phyloP scores from a whole-genome alignment of 495 filamentous ascomycete genomes.

The Articulospora tetracladia region DNA sequence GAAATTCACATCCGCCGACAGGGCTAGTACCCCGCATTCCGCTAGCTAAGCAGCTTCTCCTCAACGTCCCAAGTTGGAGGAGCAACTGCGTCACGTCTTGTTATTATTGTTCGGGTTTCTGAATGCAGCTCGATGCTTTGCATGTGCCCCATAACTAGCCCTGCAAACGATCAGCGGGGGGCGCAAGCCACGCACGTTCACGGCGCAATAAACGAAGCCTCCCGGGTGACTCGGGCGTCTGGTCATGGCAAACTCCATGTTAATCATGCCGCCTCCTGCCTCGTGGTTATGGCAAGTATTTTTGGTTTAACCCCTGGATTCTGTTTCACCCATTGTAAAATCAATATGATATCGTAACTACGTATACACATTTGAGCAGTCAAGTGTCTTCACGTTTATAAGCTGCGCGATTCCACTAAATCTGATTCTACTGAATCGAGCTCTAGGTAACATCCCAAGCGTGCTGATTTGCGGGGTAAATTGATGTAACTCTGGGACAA shows the following conservation, averaged over 20 bases:
- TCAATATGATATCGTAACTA: too few relatives aligned
- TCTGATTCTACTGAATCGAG: background rate
- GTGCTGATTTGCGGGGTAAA: background rate
- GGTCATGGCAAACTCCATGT: background rate
- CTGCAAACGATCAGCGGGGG: background rate
- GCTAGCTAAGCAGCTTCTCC: background rate
- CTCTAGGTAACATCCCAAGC: background rate
- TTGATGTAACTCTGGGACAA: background rate
- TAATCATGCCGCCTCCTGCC: too few relatives aligned
- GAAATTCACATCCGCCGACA: background rate
- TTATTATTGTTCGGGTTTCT: too few relatives aligned
- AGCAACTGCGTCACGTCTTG: too few relatives aligned
- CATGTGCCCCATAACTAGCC: background rate
- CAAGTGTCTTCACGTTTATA: too few relatives aligned
- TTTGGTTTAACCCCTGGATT: too few relatives aligned
- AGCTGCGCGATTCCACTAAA: too few relatives aligned
- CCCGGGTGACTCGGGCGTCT: background rate
- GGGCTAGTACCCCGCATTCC: constrained; percentile 1
- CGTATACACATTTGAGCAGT: too few relatives aligned
- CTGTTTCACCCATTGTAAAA: too few relatives aligned
- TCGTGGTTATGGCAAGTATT: too few relatives aligned
- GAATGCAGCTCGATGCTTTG: background rate
- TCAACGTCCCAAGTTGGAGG: background rate
- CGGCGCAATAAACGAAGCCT: background rate
- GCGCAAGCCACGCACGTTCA: background rate